Percentiles rank a stretch among this genome's conserved stretches.
phyloP scores from a whole-genome alignment of 306 rosid genomes.

The Lathyrus sativus region DNA sequence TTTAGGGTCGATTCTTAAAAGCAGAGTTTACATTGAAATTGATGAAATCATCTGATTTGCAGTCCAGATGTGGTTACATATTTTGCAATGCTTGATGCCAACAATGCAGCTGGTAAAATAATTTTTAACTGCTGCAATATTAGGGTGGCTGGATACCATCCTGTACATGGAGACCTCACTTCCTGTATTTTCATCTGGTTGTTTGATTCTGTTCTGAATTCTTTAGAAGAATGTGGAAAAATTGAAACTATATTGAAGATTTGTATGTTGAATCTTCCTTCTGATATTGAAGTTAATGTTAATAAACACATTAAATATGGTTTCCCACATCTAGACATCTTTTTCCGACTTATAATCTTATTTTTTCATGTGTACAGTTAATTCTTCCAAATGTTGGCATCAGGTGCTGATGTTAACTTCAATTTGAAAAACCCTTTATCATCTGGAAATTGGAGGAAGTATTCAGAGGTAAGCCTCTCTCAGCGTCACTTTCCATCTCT shows the following conservation, averaged over 20 bases:
- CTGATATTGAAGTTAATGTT: conserved; percentile 35
- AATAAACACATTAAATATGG: conserved; percentile 30
- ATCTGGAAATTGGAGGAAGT: conserved; percentile 89
- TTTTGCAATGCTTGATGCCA: conserved; percentile 84
- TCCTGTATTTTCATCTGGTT: conserved; percentile 65
- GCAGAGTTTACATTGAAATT: conserved; percentile 74
- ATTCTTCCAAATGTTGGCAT: conserved; percentile 74
- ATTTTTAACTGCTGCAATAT: conserved; percentile 22
- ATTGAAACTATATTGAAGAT: conserved; percentile 88
- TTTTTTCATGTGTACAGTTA: conserved; percentile 52
- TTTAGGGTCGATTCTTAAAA: conserved; percentile 68
- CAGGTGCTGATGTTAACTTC: conserved; percentile 62
- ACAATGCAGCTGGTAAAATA: conserved; percentile 62
- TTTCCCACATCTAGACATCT: conserved; percentile 21
- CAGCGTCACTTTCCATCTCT: neutral
- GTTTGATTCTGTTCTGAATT: conserved; percentile 68
- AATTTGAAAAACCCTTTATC: conserved; percentile 78
- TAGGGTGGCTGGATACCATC: conserved; percentile 11
- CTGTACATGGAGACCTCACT: conserved; percentile 66
- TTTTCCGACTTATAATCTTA: conserved; percentile 18
- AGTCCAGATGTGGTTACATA: conserved; percentile 72
- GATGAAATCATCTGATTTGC: conserved; percentile 66
- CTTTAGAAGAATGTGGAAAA: conserved; percentile 87
- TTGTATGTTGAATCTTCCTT: conserved; percentile 3
- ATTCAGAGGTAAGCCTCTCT: conserved; percentile 69